Base-by-base conservation (phyloP, 345 rosid species). In the Eucalyptus polybractea region DNA sequence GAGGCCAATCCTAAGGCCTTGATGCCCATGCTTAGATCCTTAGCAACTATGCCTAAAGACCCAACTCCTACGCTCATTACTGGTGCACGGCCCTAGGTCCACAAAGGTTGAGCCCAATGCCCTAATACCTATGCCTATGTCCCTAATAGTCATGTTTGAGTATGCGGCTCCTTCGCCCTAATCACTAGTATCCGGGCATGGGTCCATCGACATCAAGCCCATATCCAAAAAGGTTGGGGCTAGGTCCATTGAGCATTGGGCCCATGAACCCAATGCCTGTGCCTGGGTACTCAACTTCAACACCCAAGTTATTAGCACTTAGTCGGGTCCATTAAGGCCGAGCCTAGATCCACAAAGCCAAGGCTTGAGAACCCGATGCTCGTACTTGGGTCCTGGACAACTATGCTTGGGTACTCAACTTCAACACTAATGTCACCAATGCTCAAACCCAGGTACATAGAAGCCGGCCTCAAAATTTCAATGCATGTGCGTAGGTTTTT, bases 241-340 rank as follows among this genome's bases (percentile, higher is more conserved):
- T n/a, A 0, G 76, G 76, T n/a, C 9, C 40, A 5, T n/a, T 65
- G 2, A n/a, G 76, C 76, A 65, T 4, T 16, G 10, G 37, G 40
- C 76, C 5, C 3, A 5, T n/a, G 6, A 65, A 16, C 40, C 6
- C 5, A 0, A 7, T n/a, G 3, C 2, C 0, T 31, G 2, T 14
- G 37, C 76, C 0, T 65, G 3, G 76, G 3, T 65, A 15, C 76
- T n/a, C 76, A 7, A 65, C 16, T n/a, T 13, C 37, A n/a, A 65
- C 10, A 7, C 21, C 37, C 60, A 65, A 65, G 17, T 65, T 65
- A n/a, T 0, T 0, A 0, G 10, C 37, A n/a, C 76, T 7, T 0
- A 16, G 0, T 56, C 0, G 1, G 3, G 60, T 21, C 60, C 60
- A 56, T 56, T 56, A 16, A 56, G 60, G 27, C 1, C 0, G 0